A percentile compares a stretch with the other conserved stretches of the same genome.
phyloP scores from a whole-genome alignment of 2,329 filamentous ascomycete genomes.

The Venturia nashicola region DNA sequence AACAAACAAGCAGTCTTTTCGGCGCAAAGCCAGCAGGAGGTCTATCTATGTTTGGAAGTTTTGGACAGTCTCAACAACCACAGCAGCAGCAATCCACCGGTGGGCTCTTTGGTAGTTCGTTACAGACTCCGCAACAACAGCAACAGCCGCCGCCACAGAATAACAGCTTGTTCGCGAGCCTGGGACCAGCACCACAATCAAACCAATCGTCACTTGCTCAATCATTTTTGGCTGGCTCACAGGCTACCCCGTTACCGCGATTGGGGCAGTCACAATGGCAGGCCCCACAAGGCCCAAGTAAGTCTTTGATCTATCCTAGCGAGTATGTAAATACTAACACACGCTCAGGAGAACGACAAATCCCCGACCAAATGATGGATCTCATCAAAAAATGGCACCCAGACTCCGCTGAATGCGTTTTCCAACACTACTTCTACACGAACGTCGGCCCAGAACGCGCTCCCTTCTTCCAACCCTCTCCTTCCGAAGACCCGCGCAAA shows the following conservation, averaged over 20 bases:
- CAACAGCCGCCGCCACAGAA: slow-evolving; percentile 17
- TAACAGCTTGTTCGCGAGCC: slow-evolving; percentile 15
- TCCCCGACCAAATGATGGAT: slow-evolving; percentile 60
- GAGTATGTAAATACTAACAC: slow-evolving; percentile 22
- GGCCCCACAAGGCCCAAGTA: slow-evolving; percentile 7
- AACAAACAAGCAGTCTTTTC: slow-evolving; percentile 11
- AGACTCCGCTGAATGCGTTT: slow-evolving; percentile 52
- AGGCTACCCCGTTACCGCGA: not conserved
- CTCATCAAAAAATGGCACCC: slow-evolving; percentile 67
- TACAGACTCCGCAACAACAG: slow-evolving; percentile 14
- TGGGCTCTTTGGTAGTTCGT: slow-evolving; percentile 13
- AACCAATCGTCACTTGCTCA: not conserved
- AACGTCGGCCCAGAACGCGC: slow-evolving; percentile 61
- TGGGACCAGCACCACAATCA: slow-evolving; percentile 21
- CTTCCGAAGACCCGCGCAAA: slow-evolving; percentile 60
- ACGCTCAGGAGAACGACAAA: slow-evolving; percentile 46
- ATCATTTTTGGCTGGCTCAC: not conserved
- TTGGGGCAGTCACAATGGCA: slow-evolving; percentile 5
- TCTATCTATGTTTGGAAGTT: slow-evolving; percentile 11
- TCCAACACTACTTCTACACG: slow-evolving; percentile 83
- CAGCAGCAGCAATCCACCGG: slow-evolving; percentile 27
- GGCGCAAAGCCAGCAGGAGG: slow-evolving; percentile 14
- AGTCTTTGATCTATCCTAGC: slow-evolving; percentile 4
- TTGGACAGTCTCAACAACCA: slow-evolving; percentile 29
- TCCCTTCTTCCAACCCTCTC: slow-evolving; percentile 62